phyloP scores from a whole-genome alignment of 129 eudicot species.

The Flaveria brownii region DNA sequence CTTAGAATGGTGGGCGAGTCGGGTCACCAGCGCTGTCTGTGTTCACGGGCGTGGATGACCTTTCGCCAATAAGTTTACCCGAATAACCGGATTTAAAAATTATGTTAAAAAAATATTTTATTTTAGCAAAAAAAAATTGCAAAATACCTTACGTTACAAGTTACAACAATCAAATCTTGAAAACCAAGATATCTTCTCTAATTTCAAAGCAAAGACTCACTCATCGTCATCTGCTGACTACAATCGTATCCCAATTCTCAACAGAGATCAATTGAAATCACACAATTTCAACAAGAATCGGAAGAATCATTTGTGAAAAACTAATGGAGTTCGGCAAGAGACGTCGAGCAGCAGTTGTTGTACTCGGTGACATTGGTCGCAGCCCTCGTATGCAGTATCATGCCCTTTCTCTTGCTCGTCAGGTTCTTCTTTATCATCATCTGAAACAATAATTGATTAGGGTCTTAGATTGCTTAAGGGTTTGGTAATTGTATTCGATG shows the following conservation, averaged over 20 bases:
- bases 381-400: slow-evolving; percentile 98
- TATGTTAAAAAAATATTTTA: too few species aligned
- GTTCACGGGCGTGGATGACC: too few species aligned
- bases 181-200: slow-evolving; percentile 21
- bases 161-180: slow-evolving; percentile 12
- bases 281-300: background rate
- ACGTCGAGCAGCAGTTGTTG: slow-evolving; percentile 84
- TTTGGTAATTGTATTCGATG: background rate
- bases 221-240: background rate
- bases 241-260: background rate
- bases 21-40: too few species aligned
- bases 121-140: too few species aligned
- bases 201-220: background rate
- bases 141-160: background rate
- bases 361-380: slow-evolving; percentile 87
- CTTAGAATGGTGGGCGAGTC: too few species aligned
- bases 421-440: slow-evolving; percentile 39
- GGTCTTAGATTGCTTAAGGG: background rate
- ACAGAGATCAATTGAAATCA: too few species aligned
- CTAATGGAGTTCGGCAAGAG: slow-evolving; percentile 43
- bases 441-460: background rate
- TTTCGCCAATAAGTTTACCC: too few species aligned
- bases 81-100: too few species aligned
- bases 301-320: slow-evolving; percentile 14
- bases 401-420: slow-evolving; percentile 93